These are phyloP conservation scores for Nakazawaea wickerhamii DNA, from an alignment of 805 yeast genomes.

Conservation along the genomic window DNA sequence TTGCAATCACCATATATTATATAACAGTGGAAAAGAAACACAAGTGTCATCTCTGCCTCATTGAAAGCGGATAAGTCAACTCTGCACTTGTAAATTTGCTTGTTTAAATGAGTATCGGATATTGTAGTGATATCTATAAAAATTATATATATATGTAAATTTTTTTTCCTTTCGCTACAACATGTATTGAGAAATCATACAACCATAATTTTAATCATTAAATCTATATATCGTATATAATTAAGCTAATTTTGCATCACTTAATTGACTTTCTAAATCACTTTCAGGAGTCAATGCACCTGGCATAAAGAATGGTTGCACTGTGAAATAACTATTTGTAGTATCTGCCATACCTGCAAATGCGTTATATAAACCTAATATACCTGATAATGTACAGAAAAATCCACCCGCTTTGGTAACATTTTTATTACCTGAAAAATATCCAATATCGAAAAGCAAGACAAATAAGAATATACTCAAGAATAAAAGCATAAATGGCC, in stretches of 20 bases:
- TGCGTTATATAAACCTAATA: constrained; percentile 41
- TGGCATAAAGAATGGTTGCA: constrained; percentile 47
- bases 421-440: constrained; percentile 30
- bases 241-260: not conserved
- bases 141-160: too few relatives aligned
- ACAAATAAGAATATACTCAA: constrained; percentile 40
- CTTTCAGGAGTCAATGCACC: constrained; percentile 22
- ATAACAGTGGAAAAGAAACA: too few relatives aligned
- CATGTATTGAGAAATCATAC: too few relatives aligned
- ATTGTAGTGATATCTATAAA: too few relatives aligned
- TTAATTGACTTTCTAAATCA: not conserved
- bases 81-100: too few relatives aligned
- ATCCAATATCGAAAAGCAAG: constrained; percentile 37
- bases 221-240: not conserved
- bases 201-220: not conserved
- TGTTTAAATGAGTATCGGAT: too few relatives aligned
- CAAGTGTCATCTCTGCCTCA: too few relatives aligned
- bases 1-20: too few relatives aligned
- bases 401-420: constrained; percentile 43
- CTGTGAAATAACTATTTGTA: constrained; percentile 54
- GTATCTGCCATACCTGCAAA: constrained; percentile 41
- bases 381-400: constrained; percentile 37
- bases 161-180: too few relatives aligned
- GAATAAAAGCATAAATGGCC: constrained; percentile 33
- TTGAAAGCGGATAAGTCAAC: too few relatives aligned